Conservation (phyloP, 2,329 filamentous ascomycete species). For the Penicillium sp. region DNA sequence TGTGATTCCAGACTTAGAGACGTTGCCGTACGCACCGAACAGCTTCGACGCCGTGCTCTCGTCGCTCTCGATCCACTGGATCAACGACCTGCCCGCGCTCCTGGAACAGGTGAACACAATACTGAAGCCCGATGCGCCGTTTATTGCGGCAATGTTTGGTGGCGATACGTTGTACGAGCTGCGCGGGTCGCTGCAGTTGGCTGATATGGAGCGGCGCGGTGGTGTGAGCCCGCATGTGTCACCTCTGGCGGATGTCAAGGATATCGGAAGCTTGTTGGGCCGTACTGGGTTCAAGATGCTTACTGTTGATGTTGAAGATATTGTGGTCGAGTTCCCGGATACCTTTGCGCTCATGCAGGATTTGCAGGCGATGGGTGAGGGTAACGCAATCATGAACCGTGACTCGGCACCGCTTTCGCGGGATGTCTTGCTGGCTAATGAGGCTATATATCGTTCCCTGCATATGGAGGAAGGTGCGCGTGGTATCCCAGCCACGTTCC, state of each 20-base stretch:
- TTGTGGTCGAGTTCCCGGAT: slow-evolving; percentile 90
- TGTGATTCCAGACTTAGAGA: slow-evolving; percentile 66
- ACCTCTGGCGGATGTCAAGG: slow-evolving; percentile 85
- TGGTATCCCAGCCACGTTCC: slow-evolving; percentile 81
- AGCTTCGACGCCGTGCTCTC: slow-evolving; percentile 89
- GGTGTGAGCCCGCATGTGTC: slow-evolving; percentile 89
- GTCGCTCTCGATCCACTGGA: slow-evolving; percentile 90
- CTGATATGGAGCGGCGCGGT: slow-evolving; percentile 85
- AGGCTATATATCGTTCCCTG: slow-evolving; percentile 83
- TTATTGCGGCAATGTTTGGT: slow-evolving; percentile 94
- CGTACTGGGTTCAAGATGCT: slow-evolving; percentile 91
- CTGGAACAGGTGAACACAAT: slow-evolving; percentile 81
- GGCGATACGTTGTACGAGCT: slow-evolving; percentile 93
- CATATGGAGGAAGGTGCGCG: slow-evolving; percentile 73
- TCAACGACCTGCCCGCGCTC: slow-evolving; percentile 89
- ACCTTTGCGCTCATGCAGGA: slow-evolving; percentile 90
- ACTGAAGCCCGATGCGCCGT: slow-evolving; percentile 85
- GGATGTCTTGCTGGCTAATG: slow-evolving; percentile 82
- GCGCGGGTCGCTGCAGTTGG: slow-evolving; percentile 87
- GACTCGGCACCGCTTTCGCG: slow-evolving; percentile 74
- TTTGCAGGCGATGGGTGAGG: slow-evolving; percentile 94
- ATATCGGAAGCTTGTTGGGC: slow-evolving; percentile 83
- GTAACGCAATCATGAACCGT: slow-evolving; percentile 81
- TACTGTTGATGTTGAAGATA: slow-evolving; percentile 96
- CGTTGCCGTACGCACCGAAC: slow-evolving; percentile 70